Conservation (phyloP, 768 basidiomycete species). For the Obba rivulosa region DNA sequence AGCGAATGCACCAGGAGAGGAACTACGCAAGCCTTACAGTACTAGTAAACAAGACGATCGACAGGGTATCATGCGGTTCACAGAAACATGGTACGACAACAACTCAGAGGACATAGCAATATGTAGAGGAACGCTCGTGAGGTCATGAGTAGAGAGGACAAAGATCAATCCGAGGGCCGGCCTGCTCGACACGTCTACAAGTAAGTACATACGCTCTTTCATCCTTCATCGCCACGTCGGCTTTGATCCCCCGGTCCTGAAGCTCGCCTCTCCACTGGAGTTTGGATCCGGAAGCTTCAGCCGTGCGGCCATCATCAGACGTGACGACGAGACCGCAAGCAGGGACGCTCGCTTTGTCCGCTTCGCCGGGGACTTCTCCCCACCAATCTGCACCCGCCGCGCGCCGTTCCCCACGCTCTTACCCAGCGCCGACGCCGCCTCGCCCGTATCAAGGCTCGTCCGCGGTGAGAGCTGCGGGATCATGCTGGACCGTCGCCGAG, state of each 20-base stretch:
- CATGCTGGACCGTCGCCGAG: slow-evolving; percentile 71
- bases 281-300: slow-evolving; percentile 30
- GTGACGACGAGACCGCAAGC: slow-evolving; percentile 28
- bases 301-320: slow-evolving; percentile 24
- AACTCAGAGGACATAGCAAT: slow-evolving; percentile 9
- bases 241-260: slow-evolving; percentile 33
- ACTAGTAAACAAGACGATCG: slow-evolving; percentile 10
- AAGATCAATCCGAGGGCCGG: not conserved
- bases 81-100: slow-evolving; percentile 9
- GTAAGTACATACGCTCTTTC: not conserved
- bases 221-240: slow-evolving; percentile 54
- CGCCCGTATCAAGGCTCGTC: slow-evolving; percentile 29
- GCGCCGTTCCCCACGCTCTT: slow-evolving; percentile 21
- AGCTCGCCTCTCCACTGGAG: slow-evolving; percentile 43
- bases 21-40: slow-evolving; percentile 3
- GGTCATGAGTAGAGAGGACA: slow-evolving; percentile 10
- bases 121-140: slow-evolving; percentile 13
- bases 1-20: not conserved
- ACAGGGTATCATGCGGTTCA: slow-evolving; percentile 14
- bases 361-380: slow-evolving; percentile 49
- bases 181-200: not conserved
- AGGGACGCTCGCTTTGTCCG: slow-evolving; percentile 54
- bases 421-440: slow-evolving; percentile 4
- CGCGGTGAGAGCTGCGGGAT: slow-evolving; percentile 64
- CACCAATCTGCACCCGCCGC: slow-evolving; percentile 36